These are phyloP conservation scores for Corrigiola litoralis DNA, from an alignment of 179 eudicot genomes.

Conservation along the genomic window DNA sequence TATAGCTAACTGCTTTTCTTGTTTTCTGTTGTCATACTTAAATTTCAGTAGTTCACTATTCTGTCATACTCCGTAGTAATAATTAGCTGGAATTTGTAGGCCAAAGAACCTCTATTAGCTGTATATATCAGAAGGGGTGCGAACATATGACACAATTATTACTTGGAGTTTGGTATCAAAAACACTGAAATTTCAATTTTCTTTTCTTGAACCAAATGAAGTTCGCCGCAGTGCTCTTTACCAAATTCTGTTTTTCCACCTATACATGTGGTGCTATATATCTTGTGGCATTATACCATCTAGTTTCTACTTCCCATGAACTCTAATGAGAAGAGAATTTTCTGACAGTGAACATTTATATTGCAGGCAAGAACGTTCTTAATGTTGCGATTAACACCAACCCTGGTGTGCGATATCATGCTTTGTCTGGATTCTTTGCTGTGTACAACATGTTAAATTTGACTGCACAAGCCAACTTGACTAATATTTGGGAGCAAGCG, in stretches of 20 bases:
- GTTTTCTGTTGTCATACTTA: too few species aligned
- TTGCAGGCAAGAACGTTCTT: slow-evolving; percentile 45
- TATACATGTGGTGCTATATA: too few species aligned
- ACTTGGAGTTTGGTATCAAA: too few species aligned
- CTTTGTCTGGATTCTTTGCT: slow-evolving; percentile 85
- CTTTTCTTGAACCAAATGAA: too few species aligned
- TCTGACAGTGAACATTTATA: slow-evolving; percentile 12
- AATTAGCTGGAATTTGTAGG: too few species aligned
- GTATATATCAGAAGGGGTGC: too few species aligned
- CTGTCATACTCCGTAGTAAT: too few species aligned
- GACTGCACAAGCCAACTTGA: slow-evolving; percentile 47
- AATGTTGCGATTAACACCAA: slow-evolving; percentile 27
- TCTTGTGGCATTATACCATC: neutral
- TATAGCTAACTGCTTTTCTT: too few species aligned
- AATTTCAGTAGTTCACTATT: too few species aligned
- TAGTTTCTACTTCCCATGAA: neutral
- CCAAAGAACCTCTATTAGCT: too few species aligned
- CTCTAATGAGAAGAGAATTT: neutral
- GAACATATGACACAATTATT: too few species aligned
- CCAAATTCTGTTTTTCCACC: neutral
- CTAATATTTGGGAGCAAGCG: slow-evolving; percentile 55
- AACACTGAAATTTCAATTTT: too few species aligned
- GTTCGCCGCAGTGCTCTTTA: neutral
- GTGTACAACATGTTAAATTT: slow-evolving; percentile 57
- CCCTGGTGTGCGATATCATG: slow-evolving; percentile 47